phyloP scores from a whole-genome alignment of 208 protist species.

The Trypanosomatidae sp. region DNA sequence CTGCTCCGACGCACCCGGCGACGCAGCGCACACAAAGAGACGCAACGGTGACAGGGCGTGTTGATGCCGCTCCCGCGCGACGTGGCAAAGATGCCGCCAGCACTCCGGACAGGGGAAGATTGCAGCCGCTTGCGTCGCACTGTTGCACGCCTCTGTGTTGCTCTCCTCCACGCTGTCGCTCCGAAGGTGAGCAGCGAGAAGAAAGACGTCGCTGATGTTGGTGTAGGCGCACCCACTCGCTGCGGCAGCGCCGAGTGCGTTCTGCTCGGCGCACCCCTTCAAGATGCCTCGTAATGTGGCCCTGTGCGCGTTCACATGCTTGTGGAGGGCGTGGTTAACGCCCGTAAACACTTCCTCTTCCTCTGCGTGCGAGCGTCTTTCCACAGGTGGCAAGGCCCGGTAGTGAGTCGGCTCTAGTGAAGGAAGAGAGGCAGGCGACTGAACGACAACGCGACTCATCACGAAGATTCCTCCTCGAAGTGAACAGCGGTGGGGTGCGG shows the following conservation, averaged over 20 bases:
- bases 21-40: slow-evolving; percentile 38
- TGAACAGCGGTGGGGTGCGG: no score
- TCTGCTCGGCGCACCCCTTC: slow-evolving; percentile 89
- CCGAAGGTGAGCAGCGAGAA: slow-evolving; percentile 14
- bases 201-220: slow-evolving; percentile 52
- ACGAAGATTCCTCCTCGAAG: no score
- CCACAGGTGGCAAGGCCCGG: background rate
- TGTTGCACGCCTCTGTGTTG: no score
- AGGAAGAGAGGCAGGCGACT: no score
- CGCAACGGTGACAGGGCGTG: slow-evolving; percentile 35
- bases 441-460: no score
- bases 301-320: slow-evolving; percentile 41
- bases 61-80: slow-evolving; percentile 43
- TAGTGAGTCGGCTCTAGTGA: no score
- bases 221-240: slow-evolving; percentile 64
- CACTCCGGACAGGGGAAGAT: slow-evolving; percentile 80
- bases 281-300: slow-evolving; percentile 67
- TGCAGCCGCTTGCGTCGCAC: slow-evolving; percentile 4
- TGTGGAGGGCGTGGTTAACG: slow-evolving; percentile 78
- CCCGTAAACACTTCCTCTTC: slow-evolving; percentile 38
- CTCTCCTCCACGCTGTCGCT: background rate
- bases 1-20: slow-evolving; percentile 5
- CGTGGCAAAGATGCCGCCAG: slow-evolving; percentile 57
- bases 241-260: slow-evolving; percentile 76
- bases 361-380: background rate